Evolutionary conservation across 139 green algal species (phyloP).

Genomic region (Limnomonas spitsbergensis): DNA sequence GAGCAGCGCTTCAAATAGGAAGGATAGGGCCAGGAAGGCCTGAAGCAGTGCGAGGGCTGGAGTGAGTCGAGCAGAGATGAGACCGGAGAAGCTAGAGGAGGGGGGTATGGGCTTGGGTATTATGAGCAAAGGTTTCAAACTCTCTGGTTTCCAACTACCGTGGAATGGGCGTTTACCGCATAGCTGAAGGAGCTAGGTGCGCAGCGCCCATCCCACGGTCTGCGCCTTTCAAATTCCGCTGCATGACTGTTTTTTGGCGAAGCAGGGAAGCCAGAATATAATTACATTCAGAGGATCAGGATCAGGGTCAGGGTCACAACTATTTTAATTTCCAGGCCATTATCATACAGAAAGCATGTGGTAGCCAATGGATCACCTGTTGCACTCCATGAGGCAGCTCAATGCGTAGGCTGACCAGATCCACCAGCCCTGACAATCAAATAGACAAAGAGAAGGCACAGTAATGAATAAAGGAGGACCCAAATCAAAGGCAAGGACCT

Average conservation of each 20-base stretch:
- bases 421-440: slow-evolving; percentile 21
- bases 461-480: no score
- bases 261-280: no score
- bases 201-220: background rate
- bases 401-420: slow-evolving; percentile 22
- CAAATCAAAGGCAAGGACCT: no score
- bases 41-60: slow-evolving; percentile 27
- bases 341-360: no score
- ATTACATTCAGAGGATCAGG: background rate
- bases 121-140: background rate
- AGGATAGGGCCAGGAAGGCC: slow-evolving; percentile 53
- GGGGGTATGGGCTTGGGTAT: background rate
- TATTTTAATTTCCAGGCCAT: background rate
- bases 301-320: background rate
- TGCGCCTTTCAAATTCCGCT: no score
- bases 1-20: slow-evolving; percentile 57
- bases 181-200: background rate
- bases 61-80: background rate
- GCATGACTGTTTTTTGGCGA: no score
- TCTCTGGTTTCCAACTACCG: background rate
- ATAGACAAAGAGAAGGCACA: no score
- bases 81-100: background rate
- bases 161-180: background rate
- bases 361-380: no score
- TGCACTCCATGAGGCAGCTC: slow-evolving; percentile 22